Conservation (phyloP, 805 yeast species). For the Sugiyamaella lignohabitans region DNA sequence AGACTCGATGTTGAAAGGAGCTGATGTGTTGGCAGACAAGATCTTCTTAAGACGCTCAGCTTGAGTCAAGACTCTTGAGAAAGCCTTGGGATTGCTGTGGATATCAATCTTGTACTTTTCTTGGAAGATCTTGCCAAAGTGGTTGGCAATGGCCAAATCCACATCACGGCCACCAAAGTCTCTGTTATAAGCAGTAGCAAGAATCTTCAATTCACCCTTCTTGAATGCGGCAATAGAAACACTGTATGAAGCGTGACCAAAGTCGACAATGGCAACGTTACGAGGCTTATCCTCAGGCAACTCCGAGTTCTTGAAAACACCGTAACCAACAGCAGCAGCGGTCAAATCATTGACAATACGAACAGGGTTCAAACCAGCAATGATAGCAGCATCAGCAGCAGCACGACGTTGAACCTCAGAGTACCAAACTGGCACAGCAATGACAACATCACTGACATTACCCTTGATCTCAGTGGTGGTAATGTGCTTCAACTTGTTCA, state of each 20-base stretch:
- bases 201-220: constrained; percentile 91
- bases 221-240: constrained; percentile 85
- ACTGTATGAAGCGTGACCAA: constrained; percentile 94
- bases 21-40: constrained; percentile 88
- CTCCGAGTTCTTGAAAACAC: constrained; percentile 88
- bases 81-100: constrained; percentile 87
- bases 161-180: constrained; percentile 98
- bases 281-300: constrained; percentile 90
- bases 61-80: constrained; percentile 84
- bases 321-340: constrained; percentile 98
- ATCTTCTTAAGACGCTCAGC: constrained; percentile 94
- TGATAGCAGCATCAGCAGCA: constrained; percentile 86
- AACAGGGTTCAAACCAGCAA: constrained; percentile 97
- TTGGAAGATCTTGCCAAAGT: constrained; percentile 89
- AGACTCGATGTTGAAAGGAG: constrained; percentile 93
- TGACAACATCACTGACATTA: constrained; percentile 76
- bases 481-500: constrained; percentile 80
- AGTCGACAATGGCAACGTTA: constrained; percentile 88
- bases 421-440: constrained; percentile 97
- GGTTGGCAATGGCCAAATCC: constrained; percentile 88
- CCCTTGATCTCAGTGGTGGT: constrained; percentile 77
- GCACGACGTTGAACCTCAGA: constrained; percentile 96
- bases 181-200: constrained; percentile 89
- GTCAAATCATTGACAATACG: constrained; percentile 96
- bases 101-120: constrained; percentile 90